Base-by-base conservation (phyloP, 441 rosid species). In the Erodium texanum region DNA sequence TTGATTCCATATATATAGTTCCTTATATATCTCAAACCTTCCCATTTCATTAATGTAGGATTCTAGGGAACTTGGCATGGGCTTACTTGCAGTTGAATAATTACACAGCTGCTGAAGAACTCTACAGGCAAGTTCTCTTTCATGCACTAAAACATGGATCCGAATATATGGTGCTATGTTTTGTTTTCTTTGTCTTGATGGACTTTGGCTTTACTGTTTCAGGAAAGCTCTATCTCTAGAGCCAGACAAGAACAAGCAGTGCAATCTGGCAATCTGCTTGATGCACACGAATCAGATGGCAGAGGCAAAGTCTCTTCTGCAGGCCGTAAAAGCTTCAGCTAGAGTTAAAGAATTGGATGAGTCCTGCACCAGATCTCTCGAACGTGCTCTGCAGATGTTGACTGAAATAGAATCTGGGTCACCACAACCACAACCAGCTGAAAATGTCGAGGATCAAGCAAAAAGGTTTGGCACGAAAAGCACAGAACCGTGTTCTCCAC, bases 61-160 rank as follows among this genome's bases (percentile, higher is more conserved):
- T 90, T 65, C 68, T 88, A 3, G 98, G 98, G 62, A 93, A 93
- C 78, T 73, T 92, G 78, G 98, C 96, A 8, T 93, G 97, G 98
- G 97, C 93, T 72, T 86, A 86, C 70, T 70, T 92, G 77, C 93
- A 85, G 87, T 74, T 84, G 24, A 86, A 82, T 71, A 84, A 93
- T 75, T 90, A 83, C 48, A 88, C 92, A 71, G 83, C 82, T 16
- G 94, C 97, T 14, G 93, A 90, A 66, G 84, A 86, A 19, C 70
- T 84, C 74, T 90, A 92, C 85, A 83, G 89, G 98, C 85, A 75
- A 61, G 66, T 50, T 68, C 67, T 68, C 67, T 45, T 69, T 36
- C 27, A 11, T 50, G 0, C 10, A 19, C 32, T 8, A 61, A 20
- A 54, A 54, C 18, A 29, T 66, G 7, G 7, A n/a, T 3, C 11